Evolutionary conservation across 1,284 basidiomycete genomes (phyloP).

Genomic region (Porodaedalea pini): DNA sequence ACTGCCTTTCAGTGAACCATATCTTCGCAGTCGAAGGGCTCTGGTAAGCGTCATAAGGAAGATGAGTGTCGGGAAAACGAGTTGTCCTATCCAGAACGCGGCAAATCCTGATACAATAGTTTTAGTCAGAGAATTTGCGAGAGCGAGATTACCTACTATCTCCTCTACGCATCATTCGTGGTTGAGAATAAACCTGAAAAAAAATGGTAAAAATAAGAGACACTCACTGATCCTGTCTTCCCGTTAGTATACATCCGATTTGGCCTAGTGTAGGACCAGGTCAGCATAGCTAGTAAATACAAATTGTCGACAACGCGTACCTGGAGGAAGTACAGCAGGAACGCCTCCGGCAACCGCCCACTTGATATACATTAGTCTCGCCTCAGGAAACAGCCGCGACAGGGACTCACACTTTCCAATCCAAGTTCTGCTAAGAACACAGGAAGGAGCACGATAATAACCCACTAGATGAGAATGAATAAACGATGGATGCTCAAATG

Average conservation of each 20-base stretch:
- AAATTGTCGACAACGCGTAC: not conserved
- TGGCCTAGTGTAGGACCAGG: conserved; percentile 1
- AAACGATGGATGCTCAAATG: not conserved
- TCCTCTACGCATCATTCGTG: conserved; percentile 4
- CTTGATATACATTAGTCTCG: not conserved
- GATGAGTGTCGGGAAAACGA: conserved; percentile 18
- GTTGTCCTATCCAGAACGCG: conserved; percentile 20
- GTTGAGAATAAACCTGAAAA: not conserved
- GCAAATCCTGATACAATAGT: conserved; percentile 15
- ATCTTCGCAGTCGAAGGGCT: conserved; percentile 8
- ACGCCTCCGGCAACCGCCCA: conserved; percentile 18
- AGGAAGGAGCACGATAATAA: conserved; percentile 9
- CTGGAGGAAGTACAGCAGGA: conserved; percentile 12
- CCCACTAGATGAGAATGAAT: conserved; percentile 4
- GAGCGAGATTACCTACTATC: conserved; percentile 3
- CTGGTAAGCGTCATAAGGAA: conserved; percentile 15
- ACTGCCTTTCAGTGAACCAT: conserved; percentile 9
- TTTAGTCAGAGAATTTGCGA: not conserved
- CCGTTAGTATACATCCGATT: conserved; percentile 16
- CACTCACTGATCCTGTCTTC: conserved; percentile 14
- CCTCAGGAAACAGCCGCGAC: not conserved
- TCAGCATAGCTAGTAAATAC: not conserved
- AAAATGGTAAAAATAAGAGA: not conserved
- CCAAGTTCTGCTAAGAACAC: conserved; percentile 14
- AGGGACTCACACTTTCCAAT: conserved; percentile 13